These are phyloP conservation scores for Apium graveolens DNA, from an alignment of 129 eudicot genomes.

Conservation along the genomic window DNA sequence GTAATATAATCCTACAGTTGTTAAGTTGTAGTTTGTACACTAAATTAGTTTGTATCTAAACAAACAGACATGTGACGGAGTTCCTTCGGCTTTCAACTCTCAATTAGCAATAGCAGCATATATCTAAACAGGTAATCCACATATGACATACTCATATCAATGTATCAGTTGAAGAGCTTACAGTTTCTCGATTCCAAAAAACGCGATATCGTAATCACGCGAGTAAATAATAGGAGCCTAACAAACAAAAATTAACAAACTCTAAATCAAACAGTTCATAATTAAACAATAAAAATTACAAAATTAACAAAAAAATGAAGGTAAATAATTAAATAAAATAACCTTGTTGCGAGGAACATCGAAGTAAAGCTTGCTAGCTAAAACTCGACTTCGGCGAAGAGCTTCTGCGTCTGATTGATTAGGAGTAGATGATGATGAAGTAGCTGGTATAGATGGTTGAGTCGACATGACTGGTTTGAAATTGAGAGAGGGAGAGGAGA, in stretches of 20 bases:
- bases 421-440: slow-evolving; percentile 21
- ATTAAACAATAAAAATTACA: neutral
- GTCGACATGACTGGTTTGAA: neutral
- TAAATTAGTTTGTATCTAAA: neutral
- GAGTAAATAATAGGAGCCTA: slow-evolving; percentile 87
- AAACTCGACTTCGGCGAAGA: slow-evolving; percentile 52
- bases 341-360: slow-evolving; percentile 39
- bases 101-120: neutral
- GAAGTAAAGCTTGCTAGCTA: slow-evolving; percentile 70
- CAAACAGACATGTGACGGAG: neutral
- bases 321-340: neutral
- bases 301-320: neutral
- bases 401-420: slow-evolving; percentile 27
- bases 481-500: neutral
- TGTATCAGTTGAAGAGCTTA: slow-evolving; percentile 24
- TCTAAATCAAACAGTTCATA: neutral
- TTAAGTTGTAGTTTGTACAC: too few relatives aligned
- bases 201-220: slow-evolving; percentile 67
- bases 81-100: neutral
- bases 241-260: slow-evolving; percentile 2
- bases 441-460: neutral
- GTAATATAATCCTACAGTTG: neutral
- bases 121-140: too few relatives aligned
- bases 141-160: too few relatives aligned
- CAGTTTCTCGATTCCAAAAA: slow-evolving; percentile 84